Evolutionary conservation across 306 rosid species (phyloP), one percentile per base, ranked within the genome.

Genomic region (Fragaria ananassa): DNA sequence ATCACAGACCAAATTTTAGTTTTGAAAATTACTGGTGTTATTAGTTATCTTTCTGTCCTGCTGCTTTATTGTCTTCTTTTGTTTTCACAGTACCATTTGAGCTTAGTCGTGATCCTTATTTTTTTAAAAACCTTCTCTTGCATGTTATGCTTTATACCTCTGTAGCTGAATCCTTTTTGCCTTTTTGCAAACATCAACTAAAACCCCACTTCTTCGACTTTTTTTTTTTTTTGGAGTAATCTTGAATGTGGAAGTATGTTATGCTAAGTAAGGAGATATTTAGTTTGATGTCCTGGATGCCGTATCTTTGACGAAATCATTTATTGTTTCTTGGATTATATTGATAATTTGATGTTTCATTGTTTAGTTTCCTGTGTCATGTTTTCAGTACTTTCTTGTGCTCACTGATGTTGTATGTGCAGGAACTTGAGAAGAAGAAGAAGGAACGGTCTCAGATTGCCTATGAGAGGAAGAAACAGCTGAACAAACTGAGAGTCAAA

Each of bases 371-470:
- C 68, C 5, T 34, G n/a, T 31, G 4, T 57, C 60, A 2, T 50
- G 56, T 50, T 18, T 19, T 51, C 21, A 17, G 18, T 50, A 3
- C 11, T 9, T 23, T 25, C 60, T 8, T 58, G 19, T 41, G 45
- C 29, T 7, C 2, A 18, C 46, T 3, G n/a, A 3, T 61, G 14
- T 18, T 45, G 10, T 41, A 19, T 11, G 57, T 34, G 42, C 82
- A 89, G 95, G 95, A 88, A 81, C 88, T 91, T 60, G 97, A 91
- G 71, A 84, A 75, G 81, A 91, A 91, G 92, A 86, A 94, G 75
- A 91, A 91, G 88, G 97, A 91, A 66, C 83, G 81, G 27, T 71
- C 94, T 21, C 88, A 82, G 37, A 45, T 76, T 21, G 82, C 82
- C 2, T 91, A 91, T n/a, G 97, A 88, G 82, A 86, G 88, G 79